phyloP scores from a whole-genome alignment of 2,329 filamentous ascomycete species.

The Fusarium hostae region DNA sequence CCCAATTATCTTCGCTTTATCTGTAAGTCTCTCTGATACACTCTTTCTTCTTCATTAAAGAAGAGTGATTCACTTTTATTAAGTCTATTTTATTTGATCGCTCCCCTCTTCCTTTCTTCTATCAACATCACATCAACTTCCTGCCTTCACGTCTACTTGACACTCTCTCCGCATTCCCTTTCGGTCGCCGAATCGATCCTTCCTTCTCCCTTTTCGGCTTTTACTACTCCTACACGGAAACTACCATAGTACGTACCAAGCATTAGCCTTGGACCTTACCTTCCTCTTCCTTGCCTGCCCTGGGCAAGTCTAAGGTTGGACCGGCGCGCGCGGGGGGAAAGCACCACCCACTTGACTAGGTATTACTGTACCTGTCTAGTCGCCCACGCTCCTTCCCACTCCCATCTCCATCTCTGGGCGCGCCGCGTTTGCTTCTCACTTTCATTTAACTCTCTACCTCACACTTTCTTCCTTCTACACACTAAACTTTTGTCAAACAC shows the following conservation, averaged over 20 bases:
- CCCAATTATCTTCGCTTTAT: not conserved
- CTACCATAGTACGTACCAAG: conserved; percentile 32
- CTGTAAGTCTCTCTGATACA: conserved; percentile 10
- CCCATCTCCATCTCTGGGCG: conserved; percentile 35
- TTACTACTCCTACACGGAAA: conserved; percentile 16
- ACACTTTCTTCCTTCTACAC: not conserved
- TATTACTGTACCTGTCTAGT: conserved; percentile 22
- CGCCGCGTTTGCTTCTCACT: conserved; percentile 38
- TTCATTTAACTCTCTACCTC: conserved; percentile 18
- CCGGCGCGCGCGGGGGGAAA: conserved; percentile 37
- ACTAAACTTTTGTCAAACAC: conserved; percentile 9
- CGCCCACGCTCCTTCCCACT: conserved; percentile 35
- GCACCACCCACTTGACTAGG: conserved; percentile 30
- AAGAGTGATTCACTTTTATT: conserved; percentile 13
- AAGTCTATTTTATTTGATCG: not conserved
- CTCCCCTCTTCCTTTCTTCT: not conserved
- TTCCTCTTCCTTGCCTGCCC: conserved; percentile 15
- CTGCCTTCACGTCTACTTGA: not conserved
- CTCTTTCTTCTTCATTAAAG: not conserved
- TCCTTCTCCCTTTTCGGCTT: conserved; percentile 34
- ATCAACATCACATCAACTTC: conserved; percentile 2
- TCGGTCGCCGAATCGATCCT: conserved; percentile 16
- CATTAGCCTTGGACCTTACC: conserved; percentile 13
- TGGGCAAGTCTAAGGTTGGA: conserved; percentile 32
- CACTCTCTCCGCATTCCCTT: conserved; percentile 11